A percentile compares a stretch with the other conserved stretches of the same genome.
Evolutionary conservation across 768 basidiomycete species (phyloP).

Genomic region (Antrodiella citrinella): DNA sequence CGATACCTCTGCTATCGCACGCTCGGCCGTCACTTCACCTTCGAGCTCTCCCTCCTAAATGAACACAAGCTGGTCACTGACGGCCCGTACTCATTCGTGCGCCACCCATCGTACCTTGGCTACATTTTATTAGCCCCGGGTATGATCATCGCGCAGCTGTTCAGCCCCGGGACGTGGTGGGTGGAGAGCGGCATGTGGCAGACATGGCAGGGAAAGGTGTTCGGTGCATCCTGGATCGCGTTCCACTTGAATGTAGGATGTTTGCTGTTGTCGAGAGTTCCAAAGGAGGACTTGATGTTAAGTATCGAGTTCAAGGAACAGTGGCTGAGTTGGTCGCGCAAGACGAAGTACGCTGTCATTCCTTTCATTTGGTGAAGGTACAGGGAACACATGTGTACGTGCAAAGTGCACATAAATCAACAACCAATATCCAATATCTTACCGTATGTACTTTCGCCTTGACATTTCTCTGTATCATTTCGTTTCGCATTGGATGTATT

Average conservation of each 20-base stretch:
- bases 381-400: too few relatives aligned
- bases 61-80: constrained; percentile 21
- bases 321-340: constrained; percentile 15
- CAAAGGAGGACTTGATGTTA: constrained; percentile 13
- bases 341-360: constrained; percentile 11
- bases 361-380: constrained; percentile 11
- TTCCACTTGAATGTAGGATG: background rate
- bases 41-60: too few relatives aligned
- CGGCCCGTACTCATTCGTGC: constrained; percentile 22
- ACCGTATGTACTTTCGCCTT: too few relatives aligned
- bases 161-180: constrained; percentile 12
- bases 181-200: constrained; percentile 9
- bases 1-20: constrained; percentile 14
- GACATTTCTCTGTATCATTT: too few relatives aligned
- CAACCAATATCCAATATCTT: too few relatives aligned
- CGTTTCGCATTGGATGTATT: too few relatives aligned
- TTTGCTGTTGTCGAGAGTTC: background rate
- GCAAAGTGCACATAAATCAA: too few relatives aligned
- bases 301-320: constrained; percentile 11
- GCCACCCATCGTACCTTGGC: constrained; percentile 21
- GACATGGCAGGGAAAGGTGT: constrained; percentile 5
- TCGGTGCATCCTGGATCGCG: background rate
- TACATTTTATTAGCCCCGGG: constrained; percentile 8
- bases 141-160: background rate
- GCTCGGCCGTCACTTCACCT: too few relatives aligned